These are phyloP conservation scores for Phaffia australis DNA, from an alignment of 768 basidiomycete genomes.

Conservation along the genomic window DNA sequence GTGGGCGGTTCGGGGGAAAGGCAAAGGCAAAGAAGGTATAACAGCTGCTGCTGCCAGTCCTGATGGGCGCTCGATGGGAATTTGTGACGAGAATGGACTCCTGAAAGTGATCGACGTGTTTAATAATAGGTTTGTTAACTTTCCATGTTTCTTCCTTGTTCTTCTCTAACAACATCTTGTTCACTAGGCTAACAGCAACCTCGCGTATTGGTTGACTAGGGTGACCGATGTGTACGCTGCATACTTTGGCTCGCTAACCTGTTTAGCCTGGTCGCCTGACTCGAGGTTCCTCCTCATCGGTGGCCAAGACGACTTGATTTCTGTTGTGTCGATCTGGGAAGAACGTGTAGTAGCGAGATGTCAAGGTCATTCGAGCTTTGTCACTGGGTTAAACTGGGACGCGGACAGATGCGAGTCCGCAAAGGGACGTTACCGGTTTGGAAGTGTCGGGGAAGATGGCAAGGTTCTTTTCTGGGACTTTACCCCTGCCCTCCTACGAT, in stretches of 20 bases:
- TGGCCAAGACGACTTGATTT: constrained; percentile 91
- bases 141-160: neutral
- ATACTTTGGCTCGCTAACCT: constrained; percentile 85
- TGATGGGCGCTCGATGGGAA: constrained; percentile 79
- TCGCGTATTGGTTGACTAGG: constrained; percentile 41
- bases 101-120: constrained; percentile 78
- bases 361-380: constrained; percentile 93
- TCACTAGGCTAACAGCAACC: neutral
- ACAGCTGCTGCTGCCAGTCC: constrained; percentile 40
- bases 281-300: constrained; percentile 87
- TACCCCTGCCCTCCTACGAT: constrained; percentile 73
- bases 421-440: constrained; percentile 69
- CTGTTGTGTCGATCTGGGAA: constrained; percentile 90
- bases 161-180: neutral
- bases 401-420: constrained; percentile 67
- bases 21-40: neutral
- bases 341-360: constrained; percentile 88
- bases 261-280: constrained; percentile 90
- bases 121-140: constrained; percentile 61
- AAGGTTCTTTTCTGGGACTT: constrained; percentile 94
- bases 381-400: constrained; percentile 81
- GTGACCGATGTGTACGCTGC: constrained; percentile 88
- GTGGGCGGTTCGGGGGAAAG: neutral
- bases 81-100: constrained; percentile 84
- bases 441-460: constrained; percentile 93